Conservation (phyloP, 2,329 filamentous ascomycete genomes). For the Aspergillus udagawae region DNA sequence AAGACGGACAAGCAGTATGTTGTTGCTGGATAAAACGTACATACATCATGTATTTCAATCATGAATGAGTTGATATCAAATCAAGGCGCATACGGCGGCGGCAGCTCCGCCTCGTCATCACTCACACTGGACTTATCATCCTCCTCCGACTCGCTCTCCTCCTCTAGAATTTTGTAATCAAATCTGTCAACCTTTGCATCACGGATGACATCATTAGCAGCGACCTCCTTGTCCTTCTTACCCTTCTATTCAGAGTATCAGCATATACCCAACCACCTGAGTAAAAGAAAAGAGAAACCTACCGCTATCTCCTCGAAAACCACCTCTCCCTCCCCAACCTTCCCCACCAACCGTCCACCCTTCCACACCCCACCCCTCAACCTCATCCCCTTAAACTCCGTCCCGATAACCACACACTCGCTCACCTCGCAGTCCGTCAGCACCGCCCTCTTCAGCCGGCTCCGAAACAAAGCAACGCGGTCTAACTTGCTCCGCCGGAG, state of each 20-base stretch:
- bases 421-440: conserved; percentile 20
- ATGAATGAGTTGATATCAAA: not conserved
- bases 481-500: conserved; percentile 14
- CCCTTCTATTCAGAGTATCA: not conserved
- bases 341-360: conserved; percentile 20
- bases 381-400: conserved; percentile 20
- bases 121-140: not conserved
- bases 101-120: not conserved
- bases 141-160: not conserved
- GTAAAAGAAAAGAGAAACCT: not conserved
- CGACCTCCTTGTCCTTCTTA: not conserved
- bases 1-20: conserved; percentile 47
- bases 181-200: not conserved
- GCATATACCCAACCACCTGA: not conserved
- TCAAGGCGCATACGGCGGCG: not conserved
- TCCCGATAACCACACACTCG: conserved; percentile 17
- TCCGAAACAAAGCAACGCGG: conserved; percentile 4
- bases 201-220: too few species aligned
- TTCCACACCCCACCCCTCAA: conserved; percentile 24
- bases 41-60: not conserved
- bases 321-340: conserved; percentile 11
- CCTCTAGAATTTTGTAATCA: not conserved
- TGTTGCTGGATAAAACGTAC: conserved; percentile 25
- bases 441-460: conserved; percentile 6
- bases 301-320: conserved; percentile 10